Conservation (phyloP, 495 filamentous ascomycete species). For the Melanomma pulvis-pyrius region DNA sequence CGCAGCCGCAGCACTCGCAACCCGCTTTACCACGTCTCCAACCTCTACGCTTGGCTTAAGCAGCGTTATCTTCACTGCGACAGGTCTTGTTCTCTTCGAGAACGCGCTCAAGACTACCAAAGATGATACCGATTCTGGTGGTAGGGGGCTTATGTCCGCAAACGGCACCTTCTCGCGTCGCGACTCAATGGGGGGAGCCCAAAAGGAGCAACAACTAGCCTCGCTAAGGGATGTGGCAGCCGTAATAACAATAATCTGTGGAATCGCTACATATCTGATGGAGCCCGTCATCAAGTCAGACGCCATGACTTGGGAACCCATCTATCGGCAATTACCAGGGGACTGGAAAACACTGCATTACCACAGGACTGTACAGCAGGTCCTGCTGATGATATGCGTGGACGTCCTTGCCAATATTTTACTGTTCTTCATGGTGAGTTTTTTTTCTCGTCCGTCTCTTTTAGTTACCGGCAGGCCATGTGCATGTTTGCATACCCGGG, state of each 20-base stretch:
- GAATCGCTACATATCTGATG: conserved; percentile 30
- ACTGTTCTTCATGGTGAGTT: conserved; percentile 27
- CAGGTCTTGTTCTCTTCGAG: conserved; percentile 34
- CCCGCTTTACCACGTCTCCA: conserved; percentile 25
- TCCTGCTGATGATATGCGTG: conserved; percentile 26
- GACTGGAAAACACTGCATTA: conserved; percentile 27
- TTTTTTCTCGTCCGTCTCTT: not conserved
- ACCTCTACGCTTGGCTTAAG: conserved; percentile 31
- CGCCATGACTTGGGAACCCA: conserved; percentile 31
- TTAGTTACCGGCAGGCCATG: not conserved
- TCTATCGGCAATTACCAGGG: conserved; percentile 8
- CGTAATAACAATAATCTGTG: conserved; percentile 26
- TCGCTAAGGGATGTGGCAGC: conserved; percentile 30
- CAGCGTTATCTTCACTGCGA: conserved; percentile 28
- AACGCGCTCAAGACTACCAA: conserved; percentile 20
- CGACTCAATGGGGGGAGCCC: conserved; percentile 12
- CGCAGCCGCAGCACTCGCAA: conserved; percentile 28
- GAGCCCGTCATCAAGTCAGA: conserved; percentile 34
- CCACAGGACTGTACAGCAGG: conserved; percentile 16
- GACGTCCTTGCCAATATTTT: conserved; percentile 16
- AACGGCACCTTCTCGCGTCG: conserved; percentile 36
- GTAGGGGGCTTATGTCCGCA: conserved; percentile 33
- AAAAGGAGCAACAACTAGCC: conserved; percentile 30
- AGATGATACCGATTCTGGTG: conserved; percentile 22
- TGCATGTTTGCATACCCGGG: not conserved